Evolutionary conservation across 1,284 basidiomycete genomes (phyloP).

Genomic region (Moesziomyces parantarcticus): DNA sequence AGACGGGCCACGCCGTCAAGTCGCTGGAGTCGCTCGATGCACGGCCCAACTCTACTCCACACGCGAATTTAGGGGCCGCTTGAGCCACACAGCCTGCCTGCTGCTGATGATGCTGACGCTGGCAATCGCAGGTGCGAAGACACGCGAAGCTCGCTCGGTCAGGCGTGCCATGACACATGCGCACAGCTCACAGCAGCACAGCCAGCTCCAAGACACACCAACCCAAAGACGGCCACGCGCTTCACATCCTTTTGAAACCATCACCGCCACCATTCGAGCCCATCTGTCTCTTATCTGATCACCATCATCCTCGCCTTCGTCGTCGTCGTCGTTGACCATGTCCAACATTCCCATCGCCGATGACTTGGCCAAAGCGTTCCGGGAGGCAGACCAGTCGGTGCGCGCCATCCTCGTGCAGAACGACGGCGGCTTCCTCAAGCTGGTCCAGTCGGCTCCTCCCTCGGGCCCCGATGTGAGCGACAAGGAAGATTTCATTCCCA

Average conservation of each 20-base stretch:
- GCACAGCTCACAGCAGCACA: not conserved
- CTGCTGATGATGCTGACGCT: no score
- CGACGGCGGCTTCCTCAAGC: constrained; percentile 47
- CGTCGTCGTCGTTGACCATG: constrained; percentile 13
- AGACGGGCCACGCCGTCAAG: not conserved
- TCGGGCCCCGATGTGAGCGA: constrained; percentile 33
- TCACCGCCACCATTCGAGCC: not conserved
- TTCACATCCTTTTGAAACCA: not conserved
- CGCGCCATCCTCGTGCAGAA: constrained; percentile 57
- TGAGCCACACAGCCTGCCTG: not conserved
- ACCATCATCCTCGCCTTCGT: not conserved
- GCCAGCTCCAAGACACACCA: not conserved
- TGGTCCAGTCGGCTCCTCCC: constrained; percentile 33
- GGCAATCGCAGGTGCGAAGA: no score
- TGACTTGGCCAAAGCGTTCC: constrained; percentile 34
- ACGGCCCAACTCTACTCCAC: constrained; percentile 28
- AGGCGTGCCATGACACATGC: not conserved
- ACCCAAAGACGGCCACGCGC: not conserved
- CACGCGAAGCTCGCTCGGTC: no score
- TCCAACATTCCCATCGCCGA: constrained; percentile 48
- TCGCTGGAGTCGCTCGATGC: constrained; percentile 6
- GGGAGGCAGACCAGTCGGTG: constrained; percentile 29
- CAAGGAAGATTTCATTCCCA: constrained; percentile 48
- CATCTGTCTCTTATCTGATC: not conserved
- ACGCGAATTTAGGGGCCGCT: not conserved